Base-by-base conservation (phyloP, 2,329 filamentous ascomycete genomes). In the Colletotrichum endophyticum region DNA sequence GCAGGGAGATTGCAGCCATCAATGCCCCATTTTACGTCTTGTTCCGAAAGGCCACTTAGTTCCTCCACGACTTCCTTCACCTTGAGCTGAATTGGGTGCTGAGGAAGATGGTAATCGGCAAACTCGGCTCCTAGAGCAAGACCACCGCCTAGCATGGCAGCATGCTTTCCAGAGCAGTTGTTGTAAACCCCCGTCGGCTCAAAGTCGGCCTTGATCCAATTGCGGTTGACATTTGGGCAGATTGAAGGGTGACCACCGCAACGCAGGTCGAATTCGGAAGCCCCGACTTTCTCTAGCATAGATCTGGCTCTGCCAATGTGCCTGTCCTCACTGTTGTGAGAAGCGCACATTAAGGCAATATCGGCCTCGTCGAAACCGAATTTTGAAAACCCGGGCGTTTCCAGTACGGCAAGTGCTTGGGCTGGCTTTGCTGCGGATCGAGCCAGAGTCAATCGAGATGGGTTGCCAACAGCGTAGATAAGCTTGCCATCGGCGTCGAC, bases 151-250 rank as follows among this genome's bases (percentile, higher is more conserved):
- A 89, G 78, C 87, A 89, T 89, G 1, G 85, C 87, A 5, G 82
- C 85, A 77, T 89, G 87, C 56, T 89, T 89, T 2, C 87, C 88
- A 0, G 87, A 89, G 76, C 87, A 89, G 73, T 89, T 88, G 68
- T 86, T 89, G 66, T 82, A 84, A 0, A 88, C 79, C 0, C 81
- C 80, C 0, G 84, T 85, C 0, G 87, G 87, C 0, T 73, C 79
- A 61, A 84, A 86, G 3, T 82, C 86, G 0, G 69, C 69, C 70
- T 81, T 85, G 64, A 86, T 84, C 87, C 87, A 89, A 0, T 63
- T 75, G 0, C 80, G 79, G 72, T 87, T 85, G 6, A 88, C 82
- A 0, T 70, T 71, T 2, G 84, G 81, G 5, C 80, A 83, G 8
- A 87, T 56, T 6, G 84, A 80, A 2, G 83, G 75, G 74, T 89